These are phyloP conservation scores for Neonectria punicea DNA, from an alignment of 2,329 filamentous ascomycete genomes.

Conservation along the genomic window DNA sequence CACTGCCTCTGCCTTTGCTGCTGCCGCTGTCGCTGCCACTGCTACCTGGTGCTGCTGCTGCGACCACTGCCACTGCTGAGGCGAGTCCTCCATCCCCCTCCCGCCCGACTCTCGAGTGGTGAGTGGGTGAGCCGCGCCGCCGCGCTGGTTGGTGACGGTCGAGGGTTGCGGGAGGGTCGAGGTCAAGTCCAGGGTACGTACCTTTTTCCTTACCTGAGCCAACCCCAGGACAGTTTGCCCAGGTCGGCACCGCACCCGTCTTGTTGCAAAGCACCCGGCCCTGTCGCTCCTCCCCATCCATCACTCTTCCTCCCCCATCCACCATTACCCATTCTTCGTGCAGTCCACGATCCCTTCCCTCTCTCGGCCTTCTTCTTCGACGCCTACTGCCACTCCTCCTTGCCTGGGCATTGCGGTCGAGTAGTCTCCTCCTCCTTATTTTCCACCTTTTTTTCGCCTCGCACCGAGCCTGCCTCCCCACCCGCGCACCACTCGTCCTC, in stretches of 20 bases:
- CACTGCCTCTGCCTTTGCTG: slow-evolving; percentile 8
- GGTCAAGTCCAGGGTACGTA: slow-evolving; percentile 41
- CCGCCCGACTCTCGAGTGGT: not conserved
- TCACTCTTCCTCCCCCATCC: slow-evolving; percentile 46
- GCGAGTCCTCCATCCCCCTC: slow-evolving; percentile 1
- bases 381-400: slow-evolving; percentile 30
- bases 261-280: slow-evolving; percentile 45
- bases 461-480: slow-evolving; percentile 29
- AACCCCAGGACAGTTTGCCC: slow-evolving; percentile 39
- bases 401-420: slow-evolving; percentile 40
- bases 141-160: slow-evolving; percentile 29
- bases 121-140: slow-evolving; percentile 11
- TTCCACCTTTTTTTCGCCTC: slow-evolving; percentile 21
- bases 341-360: slow-evolving; percentile 47
- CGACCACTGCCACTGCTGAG: slow-evolving; percentile 16
- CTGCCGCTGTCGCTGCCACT: slow-evolving; percentile 11
- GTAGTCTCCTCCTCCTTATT: slow-evolving; percentile 38
- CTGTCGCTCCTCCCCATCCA: slow-evolving; percentile 52
- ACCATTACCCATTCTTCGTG: slow-evolving; percentile 48
- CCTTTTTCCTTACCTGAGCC: slow-evolving; percentile 39
- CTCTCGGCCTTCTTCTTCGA: slow-evolving; percentile 31
- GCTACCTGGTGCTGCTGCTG: slow-evolving; percentile 1
- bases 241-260: slow-evolving; percentile 45
- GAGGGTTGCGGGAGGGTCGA: slow-evolving; percentile 32
- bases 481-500: slow-evolving; percentile 41